These are phyloP conservation scores for Heliosperma pusillum DNA, from an alignment of 148 eudicot genomes.

Conservation along the genomic window DNA sequence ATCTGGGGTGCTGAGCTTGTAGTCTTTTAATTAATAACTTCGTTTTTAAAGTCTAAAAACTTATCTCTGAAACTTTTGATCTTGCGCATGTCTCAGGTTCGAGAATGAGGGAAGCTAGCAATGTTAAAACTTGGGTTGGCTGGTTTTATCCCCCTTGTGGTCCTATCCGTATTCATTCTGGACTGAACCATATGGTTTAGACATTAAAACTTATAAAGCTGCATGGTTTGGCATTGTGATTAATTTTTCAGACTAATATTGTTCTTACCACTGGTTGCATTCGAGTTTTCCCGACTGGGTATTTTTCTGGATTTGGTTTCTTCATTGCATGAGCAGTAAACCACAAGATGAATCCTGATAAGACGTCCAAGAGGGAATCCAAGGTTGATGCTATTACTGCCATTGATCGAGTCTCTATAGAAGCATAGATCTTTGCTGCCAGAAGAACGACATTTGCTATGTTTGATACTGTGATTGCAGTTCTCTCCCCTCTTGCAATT, in stretches of 20 bases:
- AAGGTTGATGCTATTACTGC: constrained; percentile 59
- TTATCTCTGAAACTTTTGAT: too few species aligned
- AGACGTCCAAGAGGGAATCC: constrained; percentile 53
- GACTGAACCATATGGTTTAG: too few species aligned
- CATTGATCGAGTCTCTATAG: constrained; percentile 44
- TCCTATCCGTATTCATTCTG: too few species aligned
- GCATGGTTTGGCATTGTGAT: neutral
- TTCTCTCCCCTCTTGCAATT: constrained; percentile 14
- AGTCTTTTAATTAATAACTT: neutral
- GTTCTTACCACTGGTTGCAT: constrained; percentile 59
- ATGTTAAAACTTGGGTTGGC: too few species aligned
- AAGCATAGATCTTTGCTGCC: constrained; percentile 45
- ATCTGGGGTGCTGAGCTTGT: neutral
- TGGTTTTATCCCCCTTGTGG: too few species aligned
- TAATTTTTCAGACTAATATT: neutral
- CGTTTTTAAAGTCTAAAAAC: too few species aligned
- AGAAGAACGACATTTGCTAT: constrained; percentile 42
- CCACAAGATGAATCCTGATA: constrained; percentile 60
- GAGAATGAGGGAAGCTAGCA: too few species aligned
- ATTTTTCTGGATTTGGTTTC: constrained; percentile 40
- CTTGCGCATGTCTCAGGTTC: too few species aligned
- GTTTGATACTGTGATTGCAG: constrained; percentile 30
- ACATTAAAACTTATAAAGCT: neutral
- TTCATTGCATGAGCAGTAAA: constrained; percentile 52
- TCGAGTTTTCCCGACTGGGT: constrained; percentile 54